Evolutionary conservation across 1,284 basidiomycete genomes (phyloP).

Genomic region (Lentinula novae-zelandiae): DNA sequence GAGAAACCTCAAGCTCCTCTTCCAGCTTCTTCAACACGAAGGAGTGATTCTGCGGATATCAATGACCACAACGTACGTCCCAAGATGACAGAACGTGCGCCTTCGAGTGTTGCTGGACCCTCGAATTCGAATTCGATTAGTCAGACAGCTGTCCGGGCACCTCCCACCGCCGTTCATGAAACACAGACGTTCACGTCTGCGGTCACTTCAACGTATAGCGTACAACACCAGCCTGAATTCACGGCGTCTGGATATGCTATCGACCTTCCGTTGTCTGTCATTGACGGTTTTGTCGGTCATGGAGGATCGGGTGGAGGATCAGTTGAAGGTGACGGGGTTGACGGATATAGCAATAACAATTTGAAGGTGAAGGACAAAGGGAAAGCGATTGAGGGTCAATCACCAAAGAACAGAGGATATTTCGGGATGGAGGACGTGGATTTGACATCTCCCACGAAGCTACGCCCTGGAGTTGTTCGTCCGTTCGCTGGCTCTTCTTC

Average conservation of each 20-base stretch:
- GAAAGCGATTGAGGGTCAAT: neutral
- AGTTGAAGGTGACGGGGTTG: neutral
- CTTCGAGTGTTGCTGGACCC: neutral
- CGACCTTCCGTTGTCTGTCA: neutral
- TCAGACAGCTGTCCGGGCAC: neutral
- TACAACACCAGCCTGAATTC: constrained; percentile 6
- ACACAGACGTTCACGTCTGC: neutral
- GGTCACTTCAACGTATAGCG: neutral
- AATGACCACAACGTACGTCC: neutral
- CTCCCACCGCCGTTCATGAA: neutral
- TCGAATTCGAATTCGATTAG: neutral
- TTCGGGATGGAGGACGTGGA: constrained; percentile 11
- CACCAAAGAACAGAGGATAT: constrained; percentile 1
- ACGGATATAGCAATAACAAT: neutral
- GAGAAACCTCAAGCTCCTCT: too few relatives aligned
- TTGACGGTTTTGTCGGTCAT: neutral
- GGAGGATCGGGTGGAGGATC: neutral
- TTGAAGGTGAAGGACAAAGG: neutral
- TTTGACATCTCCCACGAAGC: constrained; percentile 4
- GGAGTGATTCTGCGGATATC: too few relatives aligned
- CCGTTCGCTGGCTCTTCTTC: neutral
- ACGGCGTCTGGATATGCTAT: constrained; percentile 6
- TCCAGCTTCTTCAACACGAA: too few relatives aligned
- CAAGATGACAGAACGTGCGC: neutral
- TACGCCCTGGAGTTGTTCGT: neutral